Percentiles rank a stretch among this genome's conserved stretches.
Conservation (phyloP, 1,284 basidiomycete species). For the Caloboletus firmus region DNA sequence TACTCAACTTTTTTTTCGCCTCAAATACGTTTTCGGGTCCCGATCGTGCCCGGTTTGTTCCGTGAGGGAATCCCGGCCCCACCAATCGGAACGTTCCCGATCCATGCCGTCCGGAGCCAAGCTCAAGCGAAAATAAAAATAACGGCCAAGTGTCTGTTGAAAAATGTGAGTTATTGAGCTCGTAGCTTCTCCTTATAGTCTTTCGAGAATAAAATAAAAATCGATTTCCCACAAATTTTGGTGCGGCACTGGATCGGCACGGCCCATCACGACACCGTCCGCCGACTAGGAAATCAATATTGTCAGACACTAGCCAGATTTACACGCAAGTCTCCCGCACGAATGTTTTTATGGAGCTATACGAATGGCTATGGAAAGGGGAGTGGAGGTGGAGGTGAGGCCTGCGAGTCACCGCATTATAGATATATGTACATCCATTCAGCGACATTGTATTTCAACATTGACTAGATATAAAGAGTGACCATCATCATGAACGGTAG, state of each 20-base stretch:
- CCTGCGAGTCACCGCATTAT: neutral
- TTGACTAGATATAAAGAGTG: neutral
- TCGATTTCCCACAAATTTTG: too few relatives aligned
- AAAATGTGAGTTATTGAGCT: too few relatives aligned
- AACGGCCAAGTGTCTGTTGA: neutral
- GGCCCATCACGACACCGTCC: too few relatives aligned
- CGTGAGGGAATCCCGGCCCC: constrained; percentile 10
- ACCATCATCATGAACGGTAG: neutral
- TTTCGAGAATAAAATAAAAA: too few relatives aligned
- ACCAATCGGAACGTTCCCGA: constrained; percentile 29
- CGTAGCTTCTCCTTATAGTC: too few relatives aligned
- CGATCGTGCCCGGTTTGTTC: constrained; percentile 35
- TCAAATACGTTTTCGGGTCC: constrained; percentile 23
- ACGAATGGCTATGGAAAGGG: neutral
- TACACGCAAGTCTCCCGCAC: neutral
- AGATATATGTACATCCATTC: neutral
- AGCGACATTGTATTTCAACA: neutral
- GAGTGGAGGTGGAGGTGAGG: too few relatives aligned
- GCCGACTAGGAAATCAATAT: too few relatives aligned
- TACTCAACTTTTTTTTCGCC: constrained; percentile 6
- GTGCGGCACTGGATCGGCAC: too few relatives aligned
- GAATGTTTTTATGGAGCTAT: neutral
- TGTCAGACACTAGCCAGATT: too few relatives aligned
- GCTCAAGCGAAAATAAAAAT: neutral
- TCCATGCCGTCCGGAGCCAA: neutral